Evolutionary conservation across 192 early-diverging fungal species (phyloP).

Genomic region (Podochytrium sp.): DNA sequence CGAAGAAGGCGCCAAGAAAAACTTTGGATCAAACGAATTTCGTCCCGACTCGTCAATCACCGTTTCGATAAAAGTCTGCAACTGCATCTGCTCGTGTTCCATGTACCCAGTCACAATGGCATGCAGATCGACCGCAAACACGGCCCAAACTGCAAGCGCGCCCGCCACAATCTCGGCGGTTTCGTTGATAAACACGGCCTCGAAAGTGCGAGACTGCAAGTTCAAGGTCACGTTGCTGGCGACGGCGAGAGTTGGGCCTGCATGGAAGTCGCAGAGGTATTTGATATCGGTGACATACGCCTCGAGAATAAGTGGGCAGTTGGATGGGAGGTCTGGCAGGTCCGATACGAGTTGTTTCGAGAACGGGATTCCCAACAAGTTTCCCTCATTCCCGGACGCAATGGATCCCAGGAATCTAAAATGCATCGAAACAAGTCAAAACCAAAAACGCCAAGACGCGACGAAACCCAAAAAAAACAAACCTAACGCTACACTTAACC

Average conservation of each 20-base stretch:
- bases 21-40: conserved; percentile 45
- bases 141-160: conserved; percentile 69
- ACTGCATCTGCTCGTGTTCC: conserved; percentile 50
- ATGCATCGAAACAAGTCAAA: neutral
- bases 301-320: conserved; percentile 44
- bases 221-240: neutral
- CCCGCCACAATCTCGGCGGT: conserved; percentile 74
- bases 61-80: conserved; percentile 58
- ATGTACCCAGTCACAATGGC: conserved; percentile 54
- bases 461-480: no score
- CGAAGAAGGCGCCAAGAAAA: conserved; percentile 66
- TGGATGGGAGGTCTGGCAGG: conserved; percentile 10
- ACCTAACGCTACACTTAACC: conserved; percentile 50
- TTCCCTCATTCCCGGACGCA: neutral
- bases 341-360: conserved; percentile 45
- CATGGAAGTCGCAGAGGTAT: conserved; percentile 6
- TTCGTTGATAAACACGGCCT: conserved; percentile 65
- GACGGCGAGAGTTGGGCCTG: neutral
- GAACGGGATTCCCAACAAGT: conserved; percentile 67
- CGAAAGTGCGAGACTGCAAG: conserved; percentile 34
- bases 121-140: conserved; percentile 60
- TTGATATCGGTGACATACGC: conserved; percentile 28
- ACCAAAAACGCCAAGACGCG: conserved; percentile 29
- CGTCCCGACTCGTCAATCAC: conserved; percentile 50
- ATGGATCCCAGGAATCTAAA: conserved; percentile 1